Conservation (phyloP, 768 basidiomycete genomes). For the Hypsizygus marmoreus region DNA sequence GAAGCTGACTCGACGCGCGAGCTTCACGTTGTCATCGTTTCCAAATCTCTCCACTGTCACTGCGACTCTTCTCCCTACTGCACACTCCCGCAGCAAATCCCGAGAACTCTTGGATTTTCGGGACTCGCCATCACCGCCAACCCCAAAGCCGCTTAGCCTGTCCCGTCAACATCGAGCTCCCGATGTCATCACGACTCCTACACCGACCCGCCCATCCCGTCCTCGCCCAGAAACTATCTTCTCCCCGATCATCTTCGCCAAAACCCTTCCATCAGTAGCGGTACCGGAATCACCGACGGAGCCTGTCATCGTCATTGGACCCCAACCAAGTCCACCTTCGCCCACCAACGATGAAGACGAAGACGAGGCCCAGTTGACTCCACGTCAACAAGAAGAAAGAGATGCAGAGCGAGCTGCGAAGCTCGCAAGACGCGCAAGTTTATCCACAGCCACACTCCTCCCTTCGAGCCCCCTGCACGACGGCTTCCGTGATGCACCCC, state of each 20-base stretch:
- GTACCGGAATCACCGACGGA: background rate
- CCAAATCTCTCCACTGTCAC: slow-evolving; percentile 11
- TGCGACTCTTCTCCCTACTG: slow-evolving; percentile 6
- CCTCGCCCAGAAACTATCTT: slow-evolving; percentile 1
- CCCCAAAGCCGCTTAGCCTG: background rate
- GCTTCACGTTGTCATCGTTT: slow-evolving; percentile 12
- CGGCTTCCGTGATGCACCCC: slow-evolving; percentile 2
- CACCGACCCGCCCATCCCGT: background rate
- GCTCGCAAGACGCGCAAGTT: slow-evolving; percentile 11
- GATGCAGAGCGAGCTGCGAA: slow-evolving; percentile 1
- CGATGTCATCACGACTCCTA: background rate
- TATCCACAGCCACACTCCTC: slow-evolving; percentile 9
- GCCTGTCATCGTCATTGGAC: background rate
- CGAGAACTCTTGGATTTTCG: background rate
- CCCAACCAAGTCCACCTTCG: background rate
- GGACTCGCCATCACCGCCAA: background rate
- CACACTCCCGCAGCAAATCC: slow-evolving; percentile 15
- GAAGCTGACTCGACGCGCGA: slow-evolving; percentile 8
- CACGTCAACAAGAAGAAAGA: background rate
- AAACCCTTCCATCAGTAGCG: background rate
- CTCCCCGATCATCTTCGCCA: slow-evolving; percentile 6
- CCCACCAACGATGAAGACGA: background rate
- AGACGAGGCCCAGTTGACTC: background rate
- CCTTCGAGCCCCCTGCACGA: slow-evolving; percentile 3
- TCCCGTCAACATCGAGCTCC: background rate